A percentile compares a stretch with the other conserved stretches of the same genome.
Conservation (phyloP, 2,329 filamentous ascomycete species). For the Neoarthrinium moseri region DNA sequence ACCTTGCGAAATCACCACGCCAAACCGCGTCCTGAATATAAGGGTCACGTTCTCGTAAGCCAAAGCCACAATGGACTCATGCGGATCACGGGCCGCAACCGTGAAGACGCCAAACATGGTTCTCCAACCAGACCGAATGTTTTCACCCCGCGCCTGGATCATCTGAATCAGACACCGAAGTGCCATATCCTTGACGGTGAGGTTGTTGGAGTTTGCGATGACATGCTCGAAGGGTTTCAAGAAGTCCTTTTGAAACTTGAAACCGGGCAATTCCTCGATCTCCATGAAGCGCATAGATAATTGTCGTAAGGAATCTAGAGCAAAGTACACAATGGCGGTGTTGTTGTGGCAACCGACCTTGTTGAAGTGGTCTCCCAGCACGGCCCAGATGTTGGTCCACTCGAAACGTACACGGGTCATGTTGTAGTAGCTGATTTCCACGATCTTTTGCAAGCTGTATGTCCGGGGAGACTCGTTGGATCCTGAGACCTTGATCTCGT, state of each 20-base stretch:
- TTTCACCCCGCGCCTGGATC: conserved; percentile 95
- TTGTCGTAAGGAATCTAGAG: conserved; percentile 90
- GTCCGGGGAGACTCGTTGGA: conserved; percentile 94
- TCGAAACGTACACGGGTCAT: conserved; percentile 98
- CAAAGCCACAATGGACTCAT: conserved; percentile 93
- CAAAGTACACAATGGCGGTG: conserved; percentile 96
- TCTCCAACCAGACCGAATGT: conserved; percentile 96
- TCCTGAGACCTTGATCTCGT: conserved; percentile 96
- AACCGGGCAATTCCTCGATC: conserved; percentile 93
- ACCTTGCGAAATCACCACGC: conserved; percentile 92
- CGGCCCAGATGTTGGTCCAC: conserved; percentile 96
- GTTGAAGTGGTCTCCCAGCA: conserved; percentile 98
- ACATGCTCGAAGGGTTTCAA: conserved; percentile 98
- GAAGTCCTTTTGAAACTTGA: conserved; percentile 99
- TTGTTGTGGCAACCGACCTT: conserved; percentile 95
- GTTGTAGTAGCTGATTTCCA: conserved; percentile 99
- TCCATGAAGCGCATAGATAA: conserved; percentile 99
- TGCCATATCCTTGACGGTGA: conserved; percentile 96
- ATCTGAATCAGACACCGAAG: conserved; percentile 96
- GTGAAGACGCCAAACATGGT: conserved; percentile 99
- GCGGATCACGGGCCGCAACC: conserved; percentile 87
- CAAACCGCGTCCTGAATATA: conserved; percentile 93
- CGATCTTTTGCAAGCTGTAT: conserved; percentile 96
- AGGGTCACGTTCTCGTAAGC: conserved; percentile 96
- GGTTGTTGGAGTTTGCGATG: conserved; percentile 86